Base-by-base conservation (phyloP, 345 rosid genomes). In the Boechera stricta region DNA sequence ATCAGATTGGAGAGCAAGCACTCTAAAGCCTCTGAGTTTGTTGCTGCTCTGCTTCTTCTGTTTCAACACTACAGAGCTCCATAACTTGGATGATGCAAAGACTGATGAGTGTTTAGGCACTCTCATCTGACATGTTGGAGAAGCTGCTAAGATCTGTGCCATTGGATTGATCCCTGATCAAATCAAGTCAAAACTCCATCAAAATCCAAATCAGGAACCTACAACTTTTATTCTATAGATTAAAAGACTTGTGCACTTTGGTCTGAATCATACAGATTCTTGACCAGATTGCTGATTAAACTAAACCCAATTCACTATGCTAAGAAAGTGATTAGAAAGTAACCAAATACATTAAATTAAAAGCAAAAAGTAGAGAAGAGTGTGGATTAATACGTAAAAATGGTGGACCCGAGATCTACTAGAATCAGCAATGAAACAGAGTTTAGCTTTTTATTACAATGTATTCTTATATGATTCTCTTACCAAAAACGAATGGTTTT, bases 111-210 rank as follows among this genome's bases (percentile, higher is more conserved):
- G 81, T 85, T 84, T 95, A 5, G 89, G 74, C 51, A 87, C 60
- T 73, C 89, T 84, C 86, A 90, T 84, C 81, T 89, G 98, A 84
- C 93, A 90, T 82, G 88, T 91, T 52, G 82, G 72, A 36, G 89
- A 83, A 56, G 93, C 95, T 76, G 95, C 91, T 77, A 92, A 77
- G 76, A 94, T 84, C 85, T 92, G 97, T 4, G 98, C 92, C 98
- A 94, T 94, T 70, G 69, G 80, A 82, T 51, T 7, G 28, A 51
- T 71, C 64, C 63, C 87, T 82, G 62, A 54, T 57, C 64, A 71
- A 18, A 42, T 7, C 33, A 38, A 18, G 24, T 21, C 24, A 10
- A 35, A 79, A 60, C 13, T 39, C 68, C 35, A 67, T 32, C 36
- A 21, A 52, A 59, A 66, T 53, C 76, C 69, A 73, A 24, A 47